Conservation (phyloP, 1,284 basidiomycete genomes). For the Ceratobasidium sp. region DNA sequence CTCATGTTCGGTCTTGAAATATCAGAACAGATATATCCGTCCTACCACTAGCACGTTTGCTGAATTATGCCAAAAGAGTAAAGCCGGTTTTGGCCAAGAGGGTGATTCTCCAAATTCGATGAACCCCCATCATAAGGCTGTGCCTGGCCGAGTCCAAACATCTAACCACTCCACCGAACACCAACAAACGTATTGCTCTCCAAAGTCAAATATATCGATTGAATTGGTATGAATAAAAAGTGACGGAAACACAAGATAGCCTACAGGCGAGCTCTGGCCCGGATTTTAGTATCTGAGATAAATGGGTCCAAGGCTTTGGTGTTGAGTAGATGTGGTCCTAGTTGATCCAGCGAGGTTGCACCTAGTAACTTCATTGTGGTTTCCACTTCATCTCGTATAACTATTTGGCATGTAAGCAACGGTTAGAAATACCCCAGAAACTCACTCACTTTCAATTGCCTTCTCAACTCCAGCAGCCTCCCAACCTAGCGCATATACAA, state of each 20-base stretch:
- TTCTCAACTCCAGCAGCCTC: conserved; percentile 52
- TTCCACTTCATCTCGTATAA: conserved; percentile 58
- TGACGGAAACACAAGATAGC: background rate
- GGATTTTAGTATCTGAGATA: conserved; percentile 3
- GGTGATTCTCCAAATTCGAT: too few relatives aligned
- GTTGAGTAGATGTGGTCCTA: conserved; percentile 41
- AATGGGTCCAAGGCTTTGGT: conserved; percentile 23
- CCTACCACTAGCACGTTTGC: too few relatives aligned
- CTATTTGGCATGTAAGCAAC: conserved; percentile 43
- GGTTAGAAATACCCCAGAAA: background rate
- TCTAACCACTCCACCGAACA: too few relatives aligned
- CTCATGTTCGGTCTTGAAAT: background rate
- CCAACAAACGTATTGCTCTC: too few relatives aligned
- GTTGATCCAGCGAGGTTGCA: conserved; percentile 51
- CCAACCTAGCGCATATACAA: conserved; percentile 52
- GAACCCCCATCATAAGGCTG: too few relatives aligned
- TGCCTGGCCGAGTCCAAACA: too few relatives aligned
- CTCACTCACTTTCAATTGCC: conserved; percentile 53
- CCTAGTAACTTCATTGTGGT: conserved; percentile 59
- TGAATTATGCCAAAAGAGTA: too few relatives aligned
- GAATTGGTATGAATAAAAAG: background rate
- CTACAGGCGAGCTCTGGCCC: conserved; percentile 4
- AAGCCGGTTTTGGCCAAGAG: too few relatives aligned
- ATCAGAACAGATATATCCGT: too few relatives aligned
- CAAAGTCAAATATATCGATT: background rate